phyloP scores from a whole-genome alignment of 2,329 filamentous ascomycete genomes.

The Beauveria sp. region DNA sequence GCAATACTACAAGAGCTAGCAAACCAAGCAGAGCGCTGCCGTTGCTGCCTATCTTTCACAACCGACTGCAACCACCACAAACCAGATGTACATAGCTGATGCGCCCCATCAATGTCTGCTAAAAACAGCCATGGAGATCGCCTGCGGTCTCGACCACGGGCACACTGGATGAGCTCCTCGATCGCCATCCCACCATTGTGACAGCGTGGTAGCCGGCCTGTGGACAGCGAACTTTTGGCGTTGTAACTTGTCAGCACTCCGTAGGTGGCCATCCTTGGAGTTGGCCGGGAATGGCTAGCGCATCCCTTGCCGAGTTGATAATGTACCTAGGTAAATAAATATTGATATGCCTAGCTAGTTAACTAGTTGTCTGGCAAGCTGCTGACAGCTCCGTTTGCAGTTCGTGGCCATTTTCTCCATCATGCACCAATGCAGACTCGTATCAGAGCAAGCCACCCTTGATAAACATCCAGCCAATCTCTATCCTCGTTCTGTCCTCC shows the following conservation, averaged over 20 bases:
- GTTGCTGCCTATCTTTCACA: not conserved
- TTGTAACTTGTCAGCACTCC: too few relatives aligned
- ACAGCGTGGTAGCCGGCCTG: too few relatives aligned
- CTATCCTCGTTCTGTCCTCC: not conserved
- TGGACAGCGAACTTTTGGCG: not conserved
- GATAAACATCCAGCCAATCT: constrained; percentile 4
- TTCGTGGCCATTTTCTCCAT: not conserved
- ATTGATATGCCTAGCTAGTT: not conserved
- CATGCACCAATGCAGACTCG: not conserved
- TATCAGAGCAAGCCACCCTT: not conserved
- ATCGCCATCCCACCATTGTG: not conserved
- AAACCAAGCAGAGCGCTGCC: not conserved
- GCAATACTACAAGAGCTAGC: not conserved
- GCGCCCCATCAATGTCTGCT: not conserved
- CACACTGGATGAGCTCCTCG: not conserved
- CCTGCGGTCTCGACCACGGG: not conserved
- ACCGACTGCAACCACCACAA: not conserved
- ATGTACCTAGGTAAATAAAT: too few relatives aligned
- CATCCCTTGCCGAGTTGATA: not conserved
- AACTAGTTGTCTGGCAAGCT: not conserved
- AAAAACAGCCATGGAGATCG: not conserved
- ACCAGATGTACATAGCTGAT: not conserved
- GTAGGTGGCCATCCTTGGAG: not conserved
- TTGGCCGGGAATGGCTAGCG: constrained; percentile 7
- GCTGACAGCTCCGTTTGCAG: constrained; percentile 4